Base-by-base conservation (phyloP, 1,284 basidiomycete genomes). In the Cutaneotrichosporon mucoides region DNA sequence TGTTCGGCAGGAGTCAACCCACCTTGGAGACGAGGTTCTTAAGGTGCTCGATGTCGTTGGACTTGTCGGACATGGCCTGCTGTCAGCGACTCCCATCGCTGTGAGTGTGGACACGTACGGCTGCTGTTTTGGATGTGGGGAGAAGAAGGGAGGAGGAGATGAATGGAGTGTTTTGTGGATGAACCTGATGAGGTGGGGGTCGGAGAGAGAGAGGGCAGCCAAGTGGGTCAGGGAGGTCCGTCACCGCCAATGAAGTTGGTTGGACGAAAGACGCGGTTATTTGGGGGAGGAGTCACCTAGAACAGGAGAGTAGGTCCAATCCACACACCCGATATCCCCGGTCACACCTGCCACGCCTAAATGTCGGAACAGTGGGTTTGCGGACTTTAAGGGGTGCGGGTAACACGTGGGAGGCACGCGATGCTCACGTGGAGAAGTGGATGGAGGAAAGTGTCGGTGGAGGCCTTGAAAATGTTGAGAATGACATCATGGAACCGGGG, bases 1-100 rank as follows among this genome's bases (percentile, higher is more conserved):
- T 16, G 9, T 44, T 13, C 43, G 24, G 24, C 24, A 24, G 24
- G 24, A 24, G 24, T 24, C 24, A 3, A 43, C 55, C 55, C 53
- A 80, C 76, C 81, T 94, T 89, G 13, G 81, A 73, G 65, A 92
- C 90, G 69, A 95, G 87, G 55, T 83, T 81, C 80, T 95, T 95
- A 81, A 95, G 86, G 79, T 94, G 90, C 71, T 89, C 88, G 70
- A 95, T 83, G 80, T 93, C 90, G 64, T 66, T 64, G 59, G 63
- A 63, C 48, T 54, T 58, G 59, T 55, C 55, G n/a, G 60, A 58
- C 62, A 66, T 58, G 41, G 37, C 52, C 59, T 53, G 48, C 2
- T 4, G 38, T 37, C 13, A 38, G 43, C n/a, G 43, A 16, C 12
- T 13, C 24, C 24, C 24, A 13, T 15, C 7, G 43, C 12, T 13